Percentiles rank a stretch among this genome's conserved stretches.
Conservation (phyloP, 2,329 filamentous ascomycete genomes). For the Mycosphaerella sp. region DNA sequence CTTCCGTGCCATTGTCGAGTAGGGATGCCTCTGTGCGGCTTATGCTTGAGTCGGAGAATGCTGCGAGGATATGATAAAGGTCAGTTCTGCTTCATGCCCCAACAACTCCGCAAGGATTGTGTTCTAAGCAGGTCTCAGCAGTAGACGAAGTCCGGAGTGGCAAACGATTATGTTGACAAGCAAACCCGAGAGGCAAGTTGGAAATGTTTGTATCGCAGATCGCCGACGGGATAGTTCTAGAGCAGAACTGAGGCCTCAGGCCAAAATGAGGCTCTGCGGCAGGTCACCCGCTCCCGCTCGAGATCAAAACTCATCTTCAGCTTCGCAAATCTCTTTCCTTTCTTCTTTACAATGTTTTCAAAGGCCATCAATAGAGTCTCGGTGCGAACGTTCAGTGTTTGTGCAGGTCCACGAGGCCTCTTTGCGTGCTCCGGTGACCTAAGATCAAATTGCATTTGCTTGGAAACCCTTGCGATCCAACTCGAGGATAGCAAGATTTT, state of each 20-base stretch:
- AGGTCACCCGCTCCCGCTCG: constrained; percentile 1
- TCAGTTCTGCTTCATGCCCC: neutral
- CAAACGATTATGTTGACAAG: neutral
- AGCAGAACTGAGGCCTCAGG: neutral
- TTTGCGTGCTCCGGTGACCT: constrained; percentile 96
- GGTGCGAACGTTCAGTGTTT: constrained; percentile 88
- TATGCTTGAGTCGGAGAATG: neutral
- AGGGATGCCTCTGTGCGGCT: neutral
- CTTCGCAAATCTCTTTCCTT: constrained; percentile 12
- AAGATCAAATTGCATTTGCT: constrained; percentile 59
- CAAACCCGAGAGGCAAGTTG: neutral
- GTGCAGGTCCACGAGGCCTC: constrained; percentile 76
- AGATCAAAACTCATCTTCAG: constrained; percentile 4
- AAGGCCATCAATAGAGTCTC: constrained; percentile 99
- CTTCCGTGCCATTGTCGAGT: constrained; percentile 35
- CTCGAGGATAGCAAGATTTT: constrained; percentile 36
- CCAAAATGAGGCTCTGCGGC: neutral
- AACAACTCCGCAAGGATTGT: neutral
- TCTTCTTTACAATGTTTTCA: constrained; percentile 60
- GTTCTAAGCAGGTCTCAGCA: neutral
- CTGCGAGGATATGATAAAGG: neutral
- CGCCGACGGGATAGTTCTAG: neutral
- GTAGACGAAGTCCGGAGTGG: neutral
- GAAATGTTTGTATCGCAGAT: constrained; percentile 3
- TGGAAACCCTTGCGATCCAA: constrained; percentile 44